Evolutionary conservation across 306 rosid genomes (phyloP), one percentile per base, ranked within the genome.

Genomic region (Glycyrrhiza uralensis): DNA sequence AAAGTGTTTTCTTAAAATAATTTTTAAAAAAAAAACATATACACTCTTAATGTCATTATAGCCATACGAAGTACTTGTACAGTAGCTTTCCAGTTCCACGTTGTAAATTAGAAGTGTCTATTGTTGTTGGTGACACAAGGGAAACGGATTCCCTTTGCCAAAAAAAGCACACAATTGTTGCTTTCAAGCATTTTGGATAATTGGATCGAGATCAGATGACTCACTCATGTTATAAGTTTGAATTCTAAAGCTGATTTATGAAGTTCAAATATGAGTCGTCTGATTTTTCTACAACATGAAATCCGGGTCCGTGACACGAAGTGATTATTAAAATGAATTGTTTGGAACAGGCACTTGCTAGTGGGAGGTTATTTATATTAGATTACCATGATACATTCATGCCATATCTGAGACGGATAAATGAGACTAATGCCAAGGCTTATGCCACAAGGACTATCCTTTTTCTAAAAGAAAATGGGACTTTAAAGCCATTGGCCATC

Each of bases 381-480:
- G 97, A 93, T 76, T 91, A 93, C 74, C 97, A 88, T 64, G 98
- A 93, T 29, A 23, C 85, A 2, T 55, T 88, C 38, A 85, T 93
- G 80, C 96, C 98, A 12, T 93, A 70, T 73, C 6, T 93, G 57
- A 69, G 87, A 55, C 15, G 57, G 39, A 87, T 93, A 73, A 93
- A 90, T 66, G 17, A 73, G 76, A 88, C 90, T 23, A 4, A 58
- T 7, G 82, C 83, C 4, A 88, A 90, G 59, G 70, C 84, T 15
- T 93, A 90, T 75, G 91, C 97, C 32, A 86, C 78, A 5, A 88
- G 97, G n/a, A 90, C 98, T 4, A 50, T 93, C 29, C 89, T 92
- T 18, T 81, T 86, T 63, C 24, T 92, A 58, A 83, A 61, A 71
- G 69, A 59, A 7, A 84, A 90, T 49, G 96, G 88, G 13, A 84